A percentile compares a stretch with the other conserved stretches of the same genome.
phyloP scores from a whole-genome alignment of 805 yeast species.

The Brettanomyces custersianus region DNA sequence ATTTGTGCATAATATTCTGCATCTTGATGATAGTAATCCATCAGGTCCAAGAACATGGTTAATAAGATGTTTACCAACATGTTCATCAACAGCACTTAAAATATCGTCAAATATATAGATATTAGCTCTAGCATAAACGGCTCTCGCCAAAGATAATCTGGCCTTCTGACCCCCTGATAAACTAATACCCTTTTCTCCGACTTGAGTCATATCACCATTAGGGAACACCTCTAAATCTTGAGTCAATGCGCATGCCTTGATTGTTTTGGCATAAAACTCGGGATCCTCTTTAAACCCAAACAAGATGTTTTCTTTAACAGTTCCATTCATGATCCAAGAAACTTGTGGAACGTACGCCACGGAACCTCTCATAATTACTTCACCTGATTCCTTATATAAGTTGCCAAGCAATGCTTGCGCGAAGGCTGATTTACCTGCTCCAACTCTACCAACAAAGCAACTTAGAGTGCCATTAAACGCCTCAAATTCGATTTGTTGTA shows the following conservation, averaged over 20 bases:
- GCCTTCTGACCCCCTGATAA: constrained; percentile 95
- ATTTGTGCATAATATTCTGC: constrained; percentile 79
- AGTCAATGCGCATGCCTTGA: constrained; percentile 76
- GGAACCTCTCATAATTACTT: constrained; percentile 59
- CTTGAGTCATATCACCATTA: constrained; percentile 78
- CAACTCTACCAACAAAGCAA: constrained; percentile 84
- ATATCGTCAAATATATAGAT: constrained; percentile 82
- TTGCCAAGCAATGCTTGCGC: constrained; percentile 75
- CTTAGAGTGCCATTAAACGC: constrained; percentile 68
- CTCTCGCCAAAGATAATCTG: constrained; percentile 80
- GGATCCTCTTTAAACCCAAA: constrained; percentile 79
- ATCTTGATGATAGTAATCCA: constrained; percentile 65
- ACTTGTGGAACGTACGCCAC: constrained; percentile 85
- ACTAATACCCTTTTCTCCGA: constrained; percentile 92
- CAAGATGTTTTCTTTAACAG: constrained; percentile 74
- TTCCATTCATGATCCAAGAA: constrained; percentile 91
- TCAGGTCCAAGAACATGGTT: constrained; percentile 74
- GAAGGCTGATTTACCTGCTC: constrained; percentile 80
- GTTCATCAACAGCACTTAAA: constrained; percentile 90
- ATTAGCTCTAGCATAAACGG: constrained; percentile 87
- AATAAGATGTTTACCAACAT: constrained; percentile 76
- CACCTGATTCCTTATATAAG: constrained; percentile 63
- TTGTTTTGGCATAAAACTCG: constrained; percentile 63
- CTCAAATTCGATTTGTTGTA: constrained; percentile 47
- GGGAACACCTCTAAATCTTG: constrained; percentile 69